A percentile compares a stretch with the other conserved stretches of the same genome.
These are phyloP conservation scores for Erysimum cheiri DNA, from an alignment of 441 rosid genomes.

Conservation along the genomic window DNA sequence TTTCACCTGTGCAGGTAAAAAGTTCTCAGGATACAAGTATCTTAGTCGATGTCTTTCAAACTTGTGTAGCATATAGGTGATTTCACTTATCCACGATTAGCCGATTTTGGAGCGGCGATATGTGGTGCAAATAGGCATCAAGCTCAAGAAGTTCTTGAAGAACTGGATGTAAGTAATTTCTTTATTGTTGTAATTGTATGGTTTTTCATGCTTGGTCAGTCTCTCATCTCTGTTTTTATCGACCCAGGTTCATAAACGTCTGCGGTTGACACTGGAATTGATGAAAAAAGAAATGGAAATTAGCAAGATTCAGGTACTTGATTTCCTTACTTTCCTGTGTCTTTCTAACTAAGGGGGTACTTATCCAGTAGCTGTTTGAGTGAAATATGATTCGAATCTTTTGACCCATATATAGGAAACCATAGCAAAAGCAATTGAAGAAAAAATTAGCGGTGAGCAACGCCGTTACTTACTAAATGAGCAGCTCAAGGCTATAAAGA, in stretches of 20 bases:
- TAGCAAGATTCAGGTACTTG: slow-evolving; percentile 91
- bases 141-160: slow-evolving; percentile 95
- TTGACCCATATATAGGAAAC: slow-evolving; percentile 65
- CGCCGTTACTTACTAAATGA: slow-evolving; percentile 97
- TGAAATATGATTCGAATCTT: slow-evolving; percentile 29
- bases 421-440: slow-evolving; percentile 98
- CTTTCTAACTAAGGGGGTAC: background rate
- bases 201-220: slow-evolving; percentile 17
- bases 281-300: slow-evolving; percentile 99
- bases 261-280: slow-evolving; percentile 85
- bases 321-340: slow-evolving; percentile 14
- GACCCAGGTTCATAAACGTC: slow-evolving; percentile 84
- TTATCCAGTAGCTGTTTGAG: slow-evolving; percentile 30
- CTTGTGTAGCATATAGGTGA: slow-evolving; percentile 90
- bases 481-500: slow-evolving; percentile 98
- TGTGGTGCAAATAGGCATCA: slow-evolving; percentile 91
- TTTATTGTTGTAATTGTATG: slow-evolving; percentile 15
- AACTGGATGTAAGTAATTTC: slow-evolving; percentile 84
- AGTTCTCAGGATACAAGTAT: slow-evolving; percentile 11
- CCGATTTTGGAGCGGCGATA: slow-evolving; percentile 99
- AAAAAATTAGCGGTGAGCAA: slow-evolving; percentile 98
- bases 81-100: slow-evolving; percentile 86
- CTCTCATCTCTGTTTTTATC: slow-evolving; percentile 21
- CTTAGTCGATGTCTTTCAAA: slow-evolving; percentile 30
- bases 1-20: slow-evolving; percentile 4